Base-by-base conservation (phyloP, 208 protist genomes). In the Leptomonas pyrrhocoris region DNA sequence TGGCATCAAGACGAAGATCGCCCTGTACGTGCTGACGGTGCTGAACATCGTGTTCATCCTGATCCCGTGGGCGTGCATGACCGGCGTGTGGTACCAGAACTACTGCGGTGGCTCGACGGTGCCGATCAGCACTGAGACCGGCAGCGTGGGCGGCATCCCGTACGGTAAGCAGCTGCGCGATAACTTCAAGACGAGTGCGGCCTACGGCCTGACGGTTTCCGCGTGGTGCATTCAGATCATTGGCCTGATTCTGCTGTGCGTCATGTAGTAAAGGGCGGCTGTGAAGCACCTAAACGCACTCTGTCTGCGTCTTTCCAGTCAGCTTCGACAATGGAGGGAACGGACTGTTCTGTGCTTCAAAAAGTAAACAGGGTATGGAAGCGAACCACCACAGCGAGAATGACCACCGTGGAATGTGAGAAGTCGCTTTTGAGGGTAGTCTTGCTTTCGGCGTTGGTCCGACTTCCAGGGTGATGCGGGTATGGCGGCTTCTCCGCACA, bases 31-130 rank as follows among this genome's bases (percentile, higher is more conserved):
- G 23, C 46, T 86, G 18, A 79, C 54, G 23, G 43, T 65, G 18
- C 16, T 76, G 4, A 46, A 79, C 61, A 63, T 77, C 53, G 69
- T 23, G 30, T 51, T 71, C 25, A 31, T 70, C 18, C 70, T 89
- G 55, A 80, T 86, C 46, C 80, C 84, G 23, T 86, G 80, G 84
- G 73, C 70, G 28, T 65, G 66, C 68, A 89, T 86, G 79, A 85
- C 79, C 0, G 71, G 54, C 11, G 54, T 89, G 53, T 73, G 74
- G 71, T 50, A 76, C 68, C 11, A 71, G 27, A 54, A 73, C 65
- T 78, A 73, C 56, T 86, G 77, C 80, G 65, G 68, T 27, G 27
- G 12, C 23, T 58, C 23, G 9, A 40, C 18, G 8, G 49, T 43
- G 48, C 28, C 6, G 31, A 25, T 62, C 48, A 61, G 72, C 59